phyloP scores from a whole-genome alignment of 331 rosid genomes.

The Arachis monticola region DNA sequence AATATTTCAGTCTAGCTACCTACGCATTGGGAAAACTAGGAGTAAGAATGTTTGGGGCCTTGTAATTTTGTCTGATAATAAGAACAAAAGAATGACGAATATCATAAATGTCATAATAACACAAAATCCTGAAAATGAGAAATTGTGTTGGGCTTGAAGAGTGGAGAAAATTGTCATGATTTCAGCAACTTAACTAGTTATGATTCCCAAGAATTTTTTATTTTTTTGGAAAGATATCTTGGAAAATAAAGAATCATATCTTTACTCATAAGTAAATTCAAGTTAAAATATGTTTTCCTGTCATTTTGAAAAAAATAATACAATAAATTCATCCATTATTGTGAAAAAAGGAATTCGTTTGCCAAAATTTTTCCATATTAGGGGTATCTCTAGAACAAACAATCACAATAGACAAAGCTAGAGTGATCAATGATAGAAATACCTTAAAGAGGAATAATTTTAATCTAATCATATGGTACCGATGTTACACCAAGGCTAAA shows the following conservation, averaged over 20 bases:
- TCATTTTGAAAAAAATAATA: constrained; percentile 6
- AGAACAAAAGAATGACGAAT: constrained; percentile 1
- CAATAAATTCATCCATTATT: not conserved
- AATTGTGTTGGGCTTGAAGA: not conserved
- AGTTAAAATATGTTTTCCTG: constrained; percentile 3
- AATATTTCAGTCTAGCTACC: constrained; percentile 3
- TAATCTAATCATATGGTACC: not conserved
- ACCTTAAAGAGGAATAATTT: constrained; percentile 8
- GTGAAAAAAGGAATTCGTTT: not conserved
- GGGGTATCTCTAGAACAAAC: constrained; percentile 6
- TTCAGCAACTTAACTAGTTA: constrained; percentile 17
- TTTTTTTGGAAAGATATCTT: not conserved
- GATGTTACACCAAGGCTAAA: constrained; percentile 2
- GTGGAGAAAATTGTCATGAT: not conserved
- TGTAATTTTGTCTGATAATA: not conserved
- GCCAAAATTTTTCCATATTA: constrained; percentile 1
- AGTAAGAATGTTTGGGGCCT: not conserved
- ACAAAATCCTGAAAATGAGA: not conserved
- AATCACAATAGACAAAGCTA: constrained; percentile 26
- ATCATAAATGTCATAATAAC: not conserved
- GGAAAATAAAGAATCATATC: not conserved
- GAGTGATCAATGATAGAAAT: constrained; percentile 30
- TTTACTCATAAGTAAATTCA: constrained; percentile 3
- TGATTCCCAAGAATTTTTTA: not conserved
- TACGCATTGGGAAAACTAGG: constrained; percentile 1